Conservation (phyloP, 2,329 filamentous ascomycete species). For the Pleochaeta shiraiana region DNA sequence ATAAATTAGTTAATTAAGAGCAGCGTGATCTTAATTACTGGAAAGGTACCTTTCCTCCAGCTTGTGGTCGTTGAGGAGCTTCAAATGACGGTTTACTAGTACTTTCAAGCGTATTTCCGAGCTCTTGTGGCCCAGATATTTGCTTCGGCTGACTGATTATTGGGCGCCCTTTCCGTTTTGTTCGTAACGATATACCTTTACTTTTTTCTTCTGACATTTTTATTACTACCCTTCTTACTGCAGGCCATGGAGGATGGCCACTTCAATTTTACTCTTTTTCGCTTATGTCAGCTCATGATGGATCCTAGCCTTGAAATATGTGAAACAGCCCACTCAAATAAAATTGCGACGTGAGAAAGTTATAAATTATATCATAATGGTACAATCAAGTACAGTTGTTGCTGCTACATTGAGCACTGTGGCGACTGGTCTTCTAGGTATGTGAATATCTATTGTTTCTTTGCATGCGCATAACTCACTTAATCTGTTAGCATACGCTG, state of each 20-base stretch:
- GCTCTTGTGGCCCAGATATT: constrained; percentile 37
- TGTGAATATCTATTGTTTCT: constrained; percentile 14
- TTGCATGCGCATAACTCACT: constrained; percentile 9
- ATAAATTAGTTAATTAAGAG: not conserved
- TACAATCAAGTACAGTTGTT: constrained; percentile 32
- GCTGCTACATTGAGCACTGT: constrained; percentile 38
- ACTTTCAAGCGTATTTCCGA: constrained; percentile 22
- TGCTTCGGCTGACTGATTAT: constrained; percentile 39
- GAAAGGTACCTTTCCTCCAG: constrained; percentile 30
- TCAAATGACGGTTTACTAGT: constrained; percentile 17
- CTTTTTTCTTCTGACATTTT: constrained; percentile 38
- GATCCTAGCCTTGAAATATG: too few species aligned
- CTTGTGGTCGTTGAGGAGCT: constrained; percentile 27
- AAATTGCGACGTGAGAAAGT: too few species aligned
- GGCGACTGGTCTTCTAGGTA: constrained; percentile 38
- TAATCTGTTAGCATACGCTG: constrained; percentile 31
- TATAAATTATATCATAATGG: constrained; percentile 16
- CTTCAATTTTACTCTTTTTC: too few species aligned
- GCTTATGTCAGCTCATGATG: not conserved
- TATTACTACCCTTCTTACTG: too few species aligned
- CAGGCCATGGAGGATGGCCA: too few species aligned
- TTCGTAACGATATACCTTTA: constrained; percentile 38
- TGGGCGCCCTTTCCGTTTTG: constrained; percentile 37
- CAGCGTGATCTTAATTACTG: not conserved
- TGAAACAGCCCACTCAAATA: not conserved